Evolutionary conservation across 345 rosid species (phyloP).

Genomic region (Pseudoturritis turrita): DNA sequence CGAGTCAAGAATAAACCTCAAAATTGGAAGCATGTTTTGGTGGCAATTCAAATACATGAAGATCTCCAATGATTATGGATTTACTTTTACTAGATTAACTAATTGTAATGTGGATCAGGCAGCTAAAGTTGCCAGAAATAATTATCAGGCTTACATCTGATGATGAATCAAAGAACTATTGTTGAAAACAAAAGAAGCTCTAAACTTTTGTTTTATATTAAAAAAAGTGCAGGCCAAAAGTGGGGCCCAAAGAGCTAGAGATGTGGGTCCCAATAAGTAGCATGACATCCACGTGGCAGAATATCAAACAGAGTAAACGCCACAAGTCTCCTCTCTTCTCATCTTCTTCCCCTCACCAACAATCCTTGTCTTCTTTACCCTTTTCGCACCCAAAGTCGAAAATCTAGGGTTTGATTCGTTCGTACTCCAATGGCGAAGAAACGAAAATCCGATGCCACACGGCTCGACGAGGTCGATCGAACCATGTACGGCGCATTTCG

Average conservation of each 20-base stretch:
- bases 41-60: too few relatives aligned
- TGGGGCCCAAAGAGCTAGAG: not conserved
- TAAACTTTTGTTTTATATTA: too few relatives aligned
- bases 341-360: slow-evolving; percentile 13
- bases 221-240: not conserved
- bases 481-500: slow-evolving; percentile 85
- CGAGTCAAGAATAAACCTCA: too few relatives aligned
- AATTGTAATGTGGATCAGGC: too few relatives aligned
- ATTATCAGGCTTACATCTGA: too few relatives aligned
- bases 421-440: slow-evolving; percentile 61
- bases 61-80: too few relatives aligned
- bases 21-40: too few relatives aligned
- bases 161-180: too few relatives aligned
- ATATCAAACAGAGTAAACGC: not conserved
- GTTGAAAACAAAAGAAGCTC: too few relatives aligned
- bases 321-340: slow-evolving; percentile 7
- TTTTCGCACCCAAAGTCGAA: not conserved
- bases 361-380: slow-evolving; percentile 4
- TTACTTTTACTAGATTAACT: too few relatives aligned
- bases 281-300: slow-evolving; percentile 31
- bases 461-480: slow-evolving; percentile 91
- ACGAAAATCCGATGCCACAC: slow-evolving; percentile 76
- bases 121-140: too few relatives aligned
- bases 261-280: slow-evolving; percentile 4
- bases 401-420: slow-evolving; percentile 4